Base-by-base conservation (phyloP, 2,329 filamentous ascomycete species). In the Laburnicola sp. region DNA sequence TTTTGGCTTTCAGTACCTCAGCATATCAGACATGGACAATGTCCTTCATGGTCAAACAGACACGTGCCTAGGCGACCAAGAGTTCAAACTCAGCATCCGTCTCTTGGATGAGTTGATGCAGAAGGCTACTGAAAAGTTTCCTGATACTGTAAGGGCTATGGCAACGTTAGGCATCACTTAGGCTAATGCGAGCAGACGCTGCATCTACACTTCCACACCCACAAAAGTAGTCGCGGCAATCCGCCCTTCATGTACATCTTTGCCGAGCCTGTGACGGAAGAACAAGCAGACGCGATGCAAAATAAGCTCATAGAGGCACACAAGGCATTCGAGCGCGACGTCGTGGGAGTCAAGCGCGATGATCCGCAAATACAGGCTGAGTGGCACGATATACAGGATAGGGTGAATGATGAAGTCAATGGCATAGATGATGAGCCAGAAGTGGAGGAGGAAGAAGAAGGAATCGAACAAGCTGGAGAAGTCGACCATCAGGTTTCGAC, bases 1-100 rank as follows among this genome's bases (percentile, higher is more conserved):
- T 43, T 99, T 99, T 69, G 94, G 94, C 4, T 99, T 99, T 72
- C 94, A 99, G 73, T 99, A 99, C 69, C 82, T 99, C 53, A 86
- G 86, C 52, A 75, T 97, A 10, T 70, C 83, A 3, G 94, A 99
- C 67, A 91, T 99, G 87, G 94, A 99, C 69, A 69, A 80, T n/a
- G 83, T 90, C 0, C 74, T 99, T n/a, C 95, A 99, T 68, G 91
- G 91, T 22, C 87, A 90, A 44, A 64, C 71, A 0, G 79, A 91
- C 63, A 78, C 78, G 0, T 68, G 74, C 1, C 74, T 96, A 4
- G 95, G 95, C 22, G 86, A 97, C 65, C 77, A 82, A 40, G 94
- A 99, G 69, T 97, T 97, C 75, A 87, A 86, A 67, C 72, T 89
- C 27, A 97, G 91, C 73, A 65, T 99, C 39, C 75, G 82, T 11